phyloP scores from a whole-genome alignment of 345 rosid genomes.

The Acer negundo region DNA sequence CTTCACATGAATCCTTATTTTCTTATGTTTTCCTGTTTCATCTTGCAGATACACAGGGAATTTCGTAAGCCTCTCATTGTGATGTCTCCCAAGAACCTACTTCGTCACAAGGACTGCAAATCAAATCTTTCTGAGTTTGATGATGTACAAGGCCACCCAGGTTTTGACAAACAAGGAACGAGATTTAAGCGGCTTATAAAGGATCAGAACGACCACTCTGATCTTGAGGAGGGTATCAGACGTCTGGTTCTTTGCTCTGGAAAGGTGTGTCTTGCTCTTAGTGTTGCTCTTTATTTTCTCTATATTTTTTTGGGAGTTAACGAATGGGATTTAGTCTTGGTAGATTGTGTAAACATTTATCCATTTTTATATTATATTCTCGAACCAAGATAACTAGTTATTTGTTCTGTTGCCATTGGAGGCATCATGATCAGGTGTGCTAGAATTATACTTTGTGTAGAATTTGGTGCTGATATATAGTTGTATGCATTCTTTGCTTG shows the following conservation, averaged over 20 bases:
- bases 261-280: slow-evolving; percentile 48
- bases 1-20: neutral
- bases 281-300: neutral
- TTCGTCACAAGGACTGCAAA: slow-evolving; percentile 89
- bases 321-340: slow-evolving; percentile 4
- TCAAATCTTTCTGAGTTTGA: slow-evolving; percentile 94
- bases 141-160: slow-evolving; percentile 93
- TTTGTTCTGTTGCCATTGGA: neutral
- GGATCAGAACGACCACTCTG: slow-evolving; percentile 81
- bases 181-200: slow-evolving; percentile 89
- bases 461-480: slow-evolving; percentile 9
- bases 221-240: slow-evolving; percentile 82
- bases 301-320: neutral
- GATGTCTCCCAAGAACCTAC: slow-evolving; percentile 90
- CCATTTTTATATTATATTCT: neutral
- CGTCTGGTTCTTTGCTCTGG: slow-evolving; percentile 94
- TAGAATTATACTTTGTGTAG: neutral
- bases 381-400: neutral
- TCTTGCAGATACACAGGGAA: slow-evolving; percentile 72
- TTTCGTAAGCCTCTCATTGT: slow-evolving; percentile 91
- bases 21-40: slow-evolving; percentile 12
- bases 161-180: slow-evolving; percentile 96
- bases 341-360: neutral
- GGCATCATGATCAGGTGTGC: neutral
- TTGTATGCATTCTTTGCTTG: slow-evolving; percentile 6